A percentile compares a stretch with the other conserved stretches of the same genome.
Evolutionary conservation across 2,329 filamentous ascomycete species (phyloP).

Genomic region (Paecilomyces dactylethromorphus): DNA sequence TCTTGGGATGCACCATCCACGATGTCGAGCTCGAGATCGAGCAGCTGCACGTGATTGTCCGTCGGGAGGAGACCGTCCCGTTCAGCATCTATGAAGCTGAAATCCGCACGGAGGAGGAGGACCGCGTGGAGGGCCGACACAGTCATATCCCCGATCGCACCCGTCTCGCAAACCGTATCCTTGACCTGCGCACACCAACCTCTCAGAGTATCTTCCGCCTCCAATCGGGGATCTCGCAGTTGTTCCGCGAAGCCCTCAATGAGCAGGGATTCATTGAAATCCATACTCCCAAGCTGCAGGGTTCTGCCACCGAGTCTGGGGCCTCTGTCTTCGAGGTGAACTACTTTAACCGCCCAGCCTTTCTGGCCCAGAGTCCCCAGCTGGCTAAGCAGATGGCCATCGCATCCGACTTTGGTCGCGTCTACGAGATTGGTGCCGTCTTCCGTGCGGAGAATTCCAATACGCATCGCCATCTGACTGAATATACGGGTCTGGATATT

Average conservation of each 20-base stretch:
- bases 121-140: slow-evolving; percentile 49
- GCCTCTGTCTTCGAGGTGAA: slow-evolving; percentile 87
- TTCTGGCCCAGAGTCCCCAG: slow-evolving; percentile 86
- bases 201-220: slow-evolving; percentile 86
- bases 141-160: slow-evolving; percentile 64
- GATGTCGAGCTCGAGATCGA: slow-evolving; percentile 69
- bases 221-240: slow-evolving; percentile 69
- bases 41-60: slow-evolving; percentile 56
- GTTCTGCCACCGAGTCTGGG: slow-evolving; percentile 82
- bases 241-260: slow-evolving; percentile 73
- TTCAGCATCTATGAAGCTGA: slow-evolving; percentile 68
- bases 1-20: slow-evolving; percentile 70
- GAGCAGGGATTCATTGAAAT: slow-evolving; percentile 80
- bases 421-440: slow-evolving; percentile 84
- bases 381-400: slow-evolving; percentile 90
- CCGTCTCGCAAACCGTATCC: slow-evolving; percentile 69
- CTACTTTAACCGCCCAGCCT: slow-evolving; percentile 82
- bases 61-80: slow-evolving; percentile 56
- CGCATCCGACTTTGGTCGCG: slow-evolving; percentile 78
- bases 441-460: slow-evolving; percentile 96
- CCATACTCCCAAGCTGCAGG: slow-evolving; percentile 86
- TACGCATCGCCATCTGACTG: slow-evolving; percentile 87
- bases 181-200: slow-evolving; percentile 78
- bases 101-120: slow-evolving; percentile 51
- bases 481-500: slow-evolving; percentile 87